phyloP scores from a whole-genome alignment of 2,329 filamentous ascomycete genomes.

The Fusarium cyanostomum region DNA sequence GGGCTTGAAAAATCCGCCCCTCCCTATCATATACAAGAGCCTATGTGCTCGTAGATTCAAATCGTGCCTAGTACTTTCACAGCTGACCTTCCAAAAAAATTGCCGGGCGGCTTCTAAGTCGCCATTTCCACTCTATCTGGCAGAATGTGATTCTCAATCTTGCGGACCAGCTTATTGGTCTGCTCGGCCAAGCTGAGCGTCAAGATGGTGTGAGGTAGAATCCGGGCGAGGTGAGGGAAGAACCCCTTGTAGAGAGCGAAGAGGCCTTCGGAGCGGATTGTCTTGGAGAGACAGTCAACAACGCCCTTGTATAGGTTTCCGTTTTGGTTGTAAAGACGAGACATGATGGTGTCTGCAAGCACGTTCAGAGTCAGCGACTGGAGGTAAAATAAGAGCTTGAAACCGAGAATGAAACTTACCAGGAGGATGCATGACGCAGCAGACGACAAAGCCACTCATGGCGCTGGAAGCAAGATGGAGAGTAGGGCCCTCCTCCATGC shows the following conservation, averaged over 20 bases:
- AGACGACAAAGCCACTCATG: constrained; percentile 93
- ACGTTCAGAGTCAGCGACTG: constrained; percentile 5
- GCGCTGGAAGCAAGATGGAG: constrained; percentile 91
- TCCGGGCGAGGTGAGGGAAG: constrained; percentile 91
- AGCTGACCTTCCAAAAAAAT: neutral
- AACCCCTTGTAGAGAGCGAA: constrained; percentile 98
- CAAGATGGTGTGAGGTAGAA: constrained; percentile 93
- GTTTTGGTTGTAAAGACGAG: constrained; percentile 97
- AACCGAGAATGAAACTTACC: constrained; percentile 59
- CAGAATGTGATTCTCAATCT: constrained; percentile 72
- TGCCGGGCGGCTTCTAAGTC: constrained; percentile 1
- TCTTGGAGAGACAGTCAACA: constrained; percentile 91
- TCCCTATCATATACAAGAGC: constrained; percentile 26
- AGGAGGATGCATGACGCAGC: constrained; percentile 97
- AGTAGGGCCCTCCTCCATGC: constrained; percentile 89
- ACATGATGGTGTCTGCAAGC: constrained; percentile 89
- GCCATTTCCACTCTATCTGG: constrained; percentile 49
- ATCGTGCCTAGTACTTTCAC: neutral
- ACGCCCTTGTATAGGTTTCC: constrained; percentile 95
- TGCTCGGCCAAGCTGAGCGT: constrained; percentile 95
- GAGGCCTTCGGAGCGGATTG: constrained; percentile 87
- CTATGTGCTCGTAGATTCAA: constrained; percentile 16
- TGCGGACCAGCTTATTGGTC: constrained; percentile 91
- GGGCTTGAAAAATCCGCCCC: constrained; percentile 12
- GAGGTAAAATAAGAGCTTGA: neutral